phyloP scores from a whole-genome alignment of 768 basidiomycete species.

The Boletus sensibilis region DNA sequence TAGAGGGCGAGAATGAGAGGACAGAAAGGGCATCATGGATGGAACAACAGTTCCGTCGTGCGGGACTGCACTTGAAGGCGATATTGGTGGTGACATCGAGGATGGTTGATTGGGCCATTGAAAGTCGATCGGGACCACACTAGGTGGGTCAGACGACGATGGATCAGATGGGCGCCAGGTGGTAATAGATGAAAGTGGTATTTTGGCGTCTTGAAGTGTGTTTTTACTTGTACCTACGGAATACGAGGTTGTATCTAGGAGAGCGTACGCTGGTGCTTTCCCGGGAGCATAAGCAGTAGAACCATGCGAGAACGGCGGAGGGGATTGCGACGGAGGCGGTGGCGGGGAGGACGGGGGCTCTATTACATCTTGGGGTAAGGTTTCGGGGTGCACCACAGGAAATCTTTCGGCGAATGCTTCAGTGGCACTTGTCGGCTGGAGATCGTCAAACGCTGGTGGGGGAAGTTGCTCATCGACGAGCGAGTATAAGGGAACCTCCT shows the following conservation, averaged over 20 bases:
- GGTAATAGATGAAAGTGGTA: not conserved
- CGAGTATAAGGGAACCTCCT: constrained; percentile 24
- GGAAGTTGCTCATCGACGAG: constrained; percentile 25
- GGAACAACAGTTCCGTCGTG: not conserved
- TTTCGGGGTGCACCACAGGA: not conserved
- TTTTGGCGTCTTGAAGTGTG: not conserved
- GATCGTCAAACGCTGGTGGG: constrained; percentile 26
- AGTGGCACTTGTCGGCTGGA: not conserved
- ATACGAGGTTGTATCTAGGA: not conserved
- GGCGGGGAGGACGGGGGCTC: not conserved
- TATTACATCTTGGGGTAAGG: not conserved
- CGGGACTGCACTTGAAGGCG: not conserved
- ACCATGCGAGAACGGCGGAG: not conserved
- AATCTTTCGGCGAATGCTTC: not conserved
- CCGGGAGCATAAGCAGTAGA: not conserved
- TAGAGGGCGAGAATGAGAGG: not conserved
- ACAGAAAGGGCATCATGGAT: not conserved
- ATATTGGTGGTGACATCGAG: not conserved
- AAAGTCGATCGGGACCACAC: not conserved
- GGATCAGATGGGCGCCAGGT: not conserved
- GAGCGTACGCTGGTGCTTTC: not conserved
- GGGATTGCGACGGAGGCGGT: not conserved
- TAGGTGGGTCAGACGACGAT: not conserved
- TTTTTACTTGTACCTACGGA: not conserved
- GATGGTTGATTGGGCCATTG: not conserved